These are phyloP conservation scores for Melaleuca quinquenervia DNA, from an alignment of 345 rosid species.

Conservation along the genomic window DNA sequence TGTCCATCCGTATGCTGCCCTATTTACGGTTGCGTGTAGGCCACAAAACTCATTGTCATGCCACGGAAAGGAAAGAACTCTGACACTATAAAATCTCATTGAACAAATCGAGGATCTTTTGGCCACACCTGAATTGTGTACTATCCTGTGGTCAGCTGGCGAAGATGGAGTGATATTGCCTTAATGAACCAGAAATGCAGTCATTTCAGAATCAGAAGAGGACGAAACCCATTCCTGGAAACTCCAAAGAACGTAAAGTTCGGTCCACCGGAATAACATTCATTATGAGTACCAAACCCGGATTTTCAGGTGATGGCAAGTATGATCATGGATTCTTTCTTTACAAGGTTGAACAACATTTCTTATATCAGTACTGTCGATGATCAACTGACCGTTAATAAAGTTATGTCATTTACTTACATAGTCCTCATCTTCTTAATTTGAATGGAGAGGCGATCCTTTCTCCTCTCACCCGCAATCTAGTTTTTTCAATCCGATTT, in stretches of 20 bases:
- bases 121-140: not conserved
- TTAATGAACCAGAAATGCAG: not conserved
- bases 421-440: not conserved
- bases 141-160: not conserved
- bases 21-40: not conserved
- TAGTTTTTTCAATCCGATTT: not conserved
- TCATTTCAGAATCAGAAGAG: not conserved
- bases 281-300: not conserved
- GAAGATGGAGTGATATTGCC: not conserved
- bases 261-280: not conserved
- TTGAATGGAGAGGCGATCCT: not conserved
- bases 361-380: not conserved
- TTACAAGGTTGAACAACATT: not conserved
- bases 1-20: not conserved
- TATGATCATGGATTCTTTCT: not conserved
- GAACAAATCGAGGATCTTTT: not conserved
- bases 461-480: not conserved
- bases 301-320: not conserved
- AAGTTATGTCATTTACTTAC: not conserved
- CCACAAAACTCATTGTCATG: not conserved
- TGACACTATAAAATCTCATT: not conserved
- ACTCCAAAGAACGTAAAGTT: not conserved
- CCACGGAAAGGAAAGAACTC: not conserved
- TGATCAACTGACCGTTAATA: not conserved
- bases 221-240: not conserved